phyloP scores from a whole-genome alignment of 257 asterid species.

The Forsythia suspensa region DNA sequence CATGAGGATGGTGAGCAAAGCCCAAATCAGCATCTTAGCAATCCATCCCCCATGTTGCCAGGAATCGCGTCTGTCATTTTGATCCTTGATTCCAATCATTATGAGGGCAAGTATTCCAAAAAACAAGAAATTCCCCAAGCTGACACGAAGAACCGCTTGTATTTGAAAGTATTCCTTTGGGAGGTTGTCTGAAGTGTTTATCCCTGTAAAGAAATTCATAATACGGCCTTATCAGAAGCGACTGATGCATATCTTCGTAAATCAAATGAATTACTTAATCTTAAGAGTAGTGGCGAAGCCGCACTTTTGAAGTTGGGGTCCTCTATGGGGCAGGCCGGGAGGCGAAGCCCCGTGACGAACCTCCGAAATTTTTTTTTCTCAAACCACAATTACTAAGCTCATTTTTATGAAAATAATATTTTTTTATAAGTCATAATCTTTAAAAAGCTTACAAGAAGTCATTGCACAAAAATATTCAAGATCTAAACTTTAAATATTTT shows the following conservation, averaged over 20 bases:
- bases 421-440: no score
- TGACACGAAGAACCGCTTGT: slow-evolving; percentile 95
- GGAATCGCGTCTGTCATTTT: slow-evolving; percentile 89
- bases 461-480: no score
- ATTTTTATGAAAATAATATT: no score
- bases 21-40: slow-evolving; percentile 76
- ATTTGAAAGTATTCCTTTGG: slow-evolving; percentile 78
- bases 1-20: slow-evolving; percentile 77
- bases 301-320: no score
- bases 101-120: slow-evolving; percentile 74
- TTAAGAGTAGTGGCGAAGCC: no score
- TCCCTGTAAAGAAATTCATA: slow-evolving; percentile 58
- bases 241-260: background rate
- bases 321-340: no score
- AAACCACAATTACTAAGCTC: no score
- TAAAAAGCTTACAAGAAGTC: no score
- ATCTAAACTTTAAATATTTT: no score
- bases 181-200: slow-evolving; percentile 65
- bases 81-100: slow-evolving; percentile 94
- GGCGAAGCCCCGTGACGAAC: no score
- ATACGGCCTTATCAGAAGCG: slow-evolving; percentile 16
- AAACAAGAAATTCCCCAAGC: slow-evolving; percentile 94
- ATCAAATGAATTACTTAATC: no score
- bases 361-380: no score
- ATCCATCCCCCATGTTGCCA: slow-evolving; percentile 94